Base-by-base conservation (phyloP, 2,329 filamentous ascomycete genomes). In the Claviceps purpurea region DNA sequence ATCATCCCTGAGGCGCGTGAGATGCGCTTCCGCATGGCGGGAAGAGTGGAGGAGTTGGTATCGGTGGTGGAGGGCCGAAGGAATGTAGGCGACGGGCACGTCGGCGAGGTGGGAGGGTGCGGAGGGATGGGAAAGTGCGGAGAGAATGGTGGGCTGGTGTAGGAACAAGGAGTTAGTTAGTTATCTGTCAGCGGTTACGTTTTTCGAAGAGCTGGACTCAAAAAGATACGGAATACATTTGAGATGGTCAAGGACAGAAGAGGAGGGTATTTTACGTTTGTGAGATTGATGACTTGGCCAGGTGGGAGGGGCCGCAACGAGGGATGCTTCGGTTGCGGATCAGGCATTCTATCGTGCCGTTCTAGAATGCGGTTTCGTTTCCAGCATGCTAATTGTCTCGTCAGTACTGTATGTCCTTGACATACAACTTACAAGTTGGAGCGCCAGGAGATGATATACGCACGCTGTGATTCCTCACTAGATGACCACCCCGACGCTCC, bases 31-130 rank as follows among this genome's bases (percentile, higher is more conserved):
- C 22, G 26, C 39, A 30, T 47, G 50, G 44, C 18, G 54, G 26
- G 18, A 48, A 24, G 42, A 37, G 18, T 38, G 10, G 16, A 63
- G 54, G 20, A 56, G 50, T 14, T 57, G 53, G 51, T 60, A 52
- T 11, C 61, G 57, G 11, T 56, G 50, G 14, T 47, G 50, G 30
- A 65, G 52, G 22, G 56, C 55, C 8, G 41, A 26, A 43, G 56
- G 43, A n/a, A 56, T 58, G 13, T 56, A 38, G 8, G 49, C 3
- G 3, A 57, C 42, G 1, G 58, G 51, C 18, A 64, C 52, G 20
- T 60, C 58, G n/a, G 55, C 53, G 2, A 65, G 52, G 44, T 22
- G 24, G 0, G 41, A 30, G 7, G 59, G 62, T 3, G 58, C 55
- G 4, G 55, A 52, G 2, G 56, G 52, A 2, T 55, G 51, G 2